phyloP scores from a whole-genome alignment of 2,329 filamentous ascomycete species.

The Verticillium isaacii region DNA sequence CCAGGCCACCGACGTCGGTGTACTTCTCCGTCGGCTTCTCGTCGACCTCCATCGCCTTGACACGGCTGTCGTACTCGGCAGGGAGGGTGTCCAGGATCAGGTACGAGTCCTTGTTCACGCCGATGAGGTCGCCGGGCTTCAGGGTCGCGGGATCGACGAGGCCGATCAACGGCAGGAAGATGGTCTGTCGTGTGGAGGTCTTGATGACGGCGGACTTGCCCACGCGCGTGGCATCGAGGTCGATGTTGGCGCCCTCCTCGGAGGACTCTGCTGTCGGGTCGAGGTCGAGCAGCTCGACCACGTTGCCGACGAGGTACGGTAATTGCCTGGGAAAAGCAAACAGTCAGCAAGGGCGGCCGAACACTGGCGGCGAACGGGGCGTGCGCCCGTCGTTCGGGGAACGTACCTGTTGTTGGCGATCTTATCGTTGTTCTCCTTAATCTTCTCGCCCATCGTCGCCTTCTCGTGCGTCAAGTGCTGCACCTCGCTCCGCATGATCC shows the following conservation, averaged over 20 bases:
- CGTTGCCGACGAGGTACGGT: slow-evolving; percentile 96
- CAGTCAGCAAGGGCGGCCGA: not conserved
- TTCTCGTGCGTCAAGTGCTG: slow-evolving; percentile 94
- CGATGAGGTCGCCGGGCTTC: slow-evolving; percentile 93
- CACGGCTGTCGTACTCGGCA: slow-evolving; percentile 96
- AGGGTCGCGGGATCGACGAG: slow-evolving; percentile 93
- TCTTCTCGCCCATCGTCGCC: slow-evolving; percentile 93
- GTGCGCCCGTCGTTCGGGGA: not conserved
- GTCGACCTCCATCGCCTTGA: slow-evolving; percentile 99
- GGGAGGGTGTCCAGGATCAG: slow-evolving; percentile 94
- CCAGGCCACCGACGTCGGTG: slow-evolving; percentile 91
- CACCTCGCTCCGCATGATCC: slow-evolving; percentile 98
- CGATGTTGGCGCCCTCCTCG: slow-evolving; percentile 97
- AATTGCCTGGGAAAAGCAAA: slow-evolving; percentile 65
- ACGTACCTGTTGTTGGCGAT: slow-evolving; percentile 94
- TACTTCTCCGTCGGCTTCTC: slow-evolving; percentile 99
- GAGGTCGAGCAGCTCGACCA: slow-evolving; percentile 93
- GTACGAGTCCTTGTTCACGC: slow-evolving; percentile 99
- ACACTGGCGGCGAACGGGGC: not conserved
- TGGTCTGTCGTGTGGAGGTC: slow-evolving; percentile 96
- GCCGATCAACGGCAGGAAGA: slow-evolving; percentile 95
- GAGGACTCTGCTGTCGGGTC: slow-evolving; percentile 94
- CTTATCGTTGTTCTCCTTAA: slow-evolving; percentile 98
- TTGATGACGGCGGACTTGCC: slow-evolving; percentile 99
- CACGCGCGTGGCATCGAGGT: slow-evolving; percentile 91